Evolutionary conservation across 2,329 filamentous ascomycete species (phyloP).

Genomic region (Cladorrhinum sp.): DNA sequence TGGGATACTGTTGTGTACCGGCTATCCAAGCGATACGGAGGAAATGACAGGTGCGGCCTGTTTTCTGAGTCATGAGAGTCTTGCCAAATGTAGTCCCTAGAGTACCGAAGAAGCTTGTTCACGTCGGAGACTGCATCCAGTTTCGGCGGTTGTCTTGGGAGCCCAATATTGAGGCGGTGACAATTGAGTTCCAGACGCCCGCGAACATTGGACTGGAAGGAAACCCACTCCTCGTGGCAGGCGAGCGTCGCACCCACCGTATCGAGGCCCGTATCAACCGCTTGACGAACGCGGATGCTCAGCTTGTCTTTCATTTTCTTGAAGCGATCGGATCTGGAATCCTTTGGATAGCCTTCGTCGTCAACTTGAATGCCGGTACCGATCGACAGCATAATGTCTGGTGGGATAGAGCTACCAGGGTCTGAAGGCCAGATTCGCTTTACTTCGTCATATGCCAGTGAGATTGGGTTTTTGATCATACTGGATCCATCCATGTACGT

Average conservation of each 20-base stretch:
- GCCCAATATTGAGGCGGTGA: conserved; percentile 17
- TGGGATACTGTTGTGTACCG: neutral
- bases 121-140: conserved; percentile 13
- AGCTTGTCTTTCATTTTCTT: conserved; percentile 9
- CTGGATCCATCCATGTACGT: conserved; percentile 14
- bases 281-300: conserved; percentile 2
- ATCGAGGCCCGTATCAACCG: conserved; percentile 16
- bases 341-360: neutral
- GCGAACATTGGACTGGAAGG: neutral
- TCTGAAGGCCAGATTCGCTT: conserved; percentile 11
- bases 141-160: conserved; percentile 10
- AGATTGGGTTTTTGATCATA: conserved; percentile 13
- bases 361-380: conserved; percentile 15
- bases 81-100: conserved; percentile 1
- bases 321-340: neutral
- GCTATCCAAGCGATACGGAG: too few species aligned
- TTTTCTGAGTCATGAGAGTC: neutral
- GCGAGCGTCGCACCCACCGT: conserved; percentile 15
- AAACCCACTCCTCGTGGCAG: conserved; percentile 16
- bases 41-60: neutral
- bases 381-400: conserved; percentile 18
- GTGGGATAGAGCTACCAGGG: neutral
- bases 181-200: conserved; percentile 4
- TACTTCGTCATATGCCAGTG: conserved; percentile 6
- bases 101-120: neutral